phyloP scores from a whole-genome alignment of 225 moss, liverwort and hornwort species.

The Antitrichia curtipendula region DNA sequence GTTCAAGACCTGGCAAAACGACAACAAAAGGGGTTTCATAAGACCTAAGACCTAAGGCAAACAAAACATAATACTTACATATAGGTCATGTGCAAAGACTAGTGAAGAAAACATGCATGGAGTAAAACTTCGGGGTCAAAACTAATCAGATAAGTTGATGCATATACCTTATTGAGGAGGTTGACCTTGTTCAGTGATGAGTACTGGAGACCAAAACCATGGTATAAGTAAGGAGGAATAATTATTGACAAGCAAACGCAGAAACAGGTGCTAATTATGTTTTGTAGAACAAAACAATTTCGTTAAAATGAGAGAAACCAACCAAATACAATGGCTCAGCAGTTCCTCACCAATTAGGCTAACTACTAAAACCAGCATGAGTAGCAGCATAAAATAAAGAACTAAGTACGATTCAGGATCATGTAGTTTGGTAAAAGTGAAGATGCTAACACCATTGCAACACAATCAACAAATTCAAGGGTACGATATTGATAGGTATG shows the following conservation, averaged over 20 bases:
- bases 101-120: neutral
- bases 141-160: neutral
- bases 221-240: neutral
- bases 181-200: conserved; percentile 67
- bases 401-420: neutral
- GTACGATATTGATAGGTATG: neutral
- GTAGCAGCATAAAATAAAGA: neutral
- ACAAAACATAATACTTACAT: neutral
- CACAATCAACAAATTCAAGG: neutral
- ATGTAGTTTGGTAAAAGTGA: neutral
- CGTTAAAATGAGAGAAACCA: neutral
- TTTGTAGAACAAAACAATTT: neutral
- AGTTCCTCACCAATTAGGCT: neutral
- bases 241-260: neutral
- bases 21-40: neutral
- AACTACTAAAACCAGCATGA: neutral
- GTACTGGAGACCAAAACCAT: conserved; percentile 33
- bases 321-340: neutral
- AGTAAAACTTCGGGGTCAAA: neutral
- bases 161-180: conserved; percentile 70
- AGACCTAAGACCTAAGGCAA: neutral
- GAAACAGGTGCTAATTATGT: neutral
- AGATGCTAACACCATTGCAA: neutral
- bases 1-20: conserved; percentile 49
- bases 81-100: neutral